Evolutionary conservation across 306 rosid genomes (phyloP).

Genomic region (Cucurbita maxima): DNA sequence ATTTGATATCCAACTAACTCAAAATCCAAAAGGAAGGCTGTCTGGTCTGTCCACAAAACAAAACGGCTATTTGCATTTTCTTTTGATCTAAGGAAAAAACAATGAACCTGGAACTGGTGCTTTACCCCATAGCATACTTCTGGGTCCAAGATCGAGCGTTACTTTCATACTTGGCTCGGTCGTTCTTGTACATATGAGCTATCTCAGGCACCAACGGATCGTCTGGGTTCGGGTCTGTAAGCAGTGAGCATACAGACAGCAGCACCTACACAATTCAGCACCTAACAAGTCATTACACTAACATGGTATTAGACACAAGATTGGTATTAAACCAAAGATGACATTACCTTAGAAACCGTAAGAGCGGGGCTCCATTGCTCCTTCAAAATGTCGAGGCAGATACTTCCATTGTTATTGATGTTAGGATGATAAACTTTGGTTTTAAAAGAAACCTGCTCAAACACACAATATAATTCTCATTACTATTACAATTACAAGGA

Average conservation of each 20-base stretch:
- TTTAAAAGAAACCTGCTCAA: slow-evolving; percentile 32
- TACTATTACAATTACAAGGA: not conserved
- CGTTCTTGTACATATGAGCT: slow-evolving; percentile 1
- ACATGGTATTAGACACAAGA: too few species aligned
- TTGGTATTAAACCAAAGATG: not conserved
- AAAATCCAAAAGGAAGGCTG: not conserved
- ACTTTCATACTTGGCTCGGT: not conserved
- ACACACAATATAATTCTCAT: not conserved
- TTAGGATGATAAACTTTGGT: slow-evolving; percentile 49
- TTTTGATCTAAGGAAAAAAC: not conserved
- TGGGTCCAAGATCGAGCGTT: slow-evolving; percentile 7
- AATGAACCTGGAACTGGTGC: not conserved
- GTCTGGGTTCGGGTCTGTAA: slow-evolving; percentile 6
- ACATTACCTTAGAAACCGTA: slow-evolving; percentile 17
- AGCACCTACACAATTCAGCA: not conserved
- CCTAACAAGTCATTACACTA: too few species aligned
- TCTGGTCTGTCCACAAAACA: not conserved
- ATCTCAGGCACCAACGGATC: slow-evolving; percentile 7
- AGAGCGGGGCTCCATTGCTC: slow-evolving; percentile 30
- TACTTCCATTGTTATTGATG: slow-evolving; percentile 48
- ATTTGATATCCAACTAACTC: not conserved
- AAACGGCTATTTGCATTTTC: not conserved
- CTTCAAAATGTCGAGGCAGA: slow-evolving; percentile 29
- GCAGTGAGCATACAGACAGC: slow-evolving; percentile 6
- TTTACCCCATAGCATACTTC: slow-evolving; percentile 6